Conservation (phyloP, 169 alveolate genomes). For the Theileria annulata region DNA sequence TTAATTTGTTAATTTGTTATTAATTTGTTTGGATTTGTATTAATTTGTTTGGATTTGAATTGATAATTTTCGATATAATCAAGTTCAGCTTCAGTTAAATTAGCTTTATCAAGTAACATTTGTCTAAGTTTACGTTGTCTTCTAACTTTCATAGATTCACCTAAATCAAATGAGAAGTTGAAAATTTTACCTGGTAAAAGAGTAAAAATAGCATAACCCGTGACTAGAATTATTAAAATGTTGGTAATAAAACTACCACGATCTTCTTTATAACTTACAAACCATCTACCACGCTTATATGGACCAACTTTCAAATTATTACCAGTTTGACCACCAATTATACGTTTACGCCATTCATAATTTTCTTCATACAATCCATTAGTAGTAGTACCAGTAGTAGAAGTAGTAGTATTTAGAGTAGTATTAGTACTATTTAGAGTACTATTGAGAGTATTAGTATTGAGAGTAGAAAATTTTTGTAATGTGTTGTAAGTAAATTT, state of each 20-base stretch:
- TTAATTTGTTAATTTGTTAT: too few relatives aligned
- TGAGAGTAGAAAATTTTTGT: neutral
- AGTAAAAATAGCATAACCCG: constrained; percentile 67
- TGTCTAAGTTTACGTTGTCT: constrained; percentile 64
- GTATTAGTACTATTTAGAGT: neutral
- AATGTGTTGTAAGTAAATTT: neutral
- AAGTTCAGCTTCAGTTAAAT: constrained; percentile 67
- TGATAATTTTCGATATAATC: constrained; percentile 58
- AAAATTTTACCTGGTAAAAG: constrained; percentile 47
- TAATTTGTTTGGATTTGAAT: neutral
- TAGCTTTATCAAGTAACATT: constrained; percentile 57
- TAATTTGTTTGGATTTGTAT: neutral
- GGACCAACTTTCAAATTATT: constrained; percentile 61
- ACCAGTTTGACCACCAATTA: constrained; percentile 43
- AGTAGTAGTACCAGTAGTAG: neutral
- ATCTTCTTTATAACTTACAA: constrained; percentile 67
- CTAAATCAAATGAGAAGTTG: neutral
- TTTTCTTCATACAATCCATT: neutral
- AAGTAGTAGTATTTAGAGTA: neutral
- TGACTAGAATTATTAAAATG: constrained; percentile 59
- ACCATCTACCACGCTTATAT: constrained; percentile 62
- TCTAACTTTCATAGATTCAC: constrained; percentile 66
- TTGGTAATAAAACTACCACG: constrained; percentile 70
- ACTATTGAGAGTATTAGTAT: neutral
- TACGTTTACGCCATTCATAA: constrained; percentile 42